phyloP scores from a whole-genome alignment of 805 yeast species.

The Kluyveromyces starmeri region DNA sequence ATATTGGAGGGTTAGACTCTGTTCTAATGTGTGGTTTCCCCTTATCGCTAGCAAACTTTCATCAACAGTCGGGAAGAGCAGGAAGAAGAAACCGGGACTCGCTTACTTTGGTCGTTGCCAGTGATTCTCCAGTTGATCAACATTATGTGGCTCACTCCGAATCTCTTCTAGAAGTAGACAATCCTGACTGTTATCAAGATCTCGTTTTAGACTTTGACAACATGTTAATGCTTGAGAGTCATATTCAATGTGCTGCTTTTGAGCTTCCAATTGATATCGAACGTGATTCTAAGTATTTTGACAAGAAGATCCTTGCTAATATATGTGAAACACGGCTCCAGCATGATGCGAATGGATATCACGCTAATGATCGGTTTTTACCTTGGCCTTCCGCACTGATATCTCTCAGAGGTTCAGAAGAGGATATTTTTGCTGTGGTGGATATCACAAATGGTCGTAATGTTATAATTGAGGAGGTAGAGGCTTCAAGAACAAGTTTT shows the following conservation, averaged over 20 bases:
- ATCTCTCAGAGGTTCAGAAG: conserved; percentile 75
- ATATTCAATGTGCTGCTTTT: conserved; percentile 90
- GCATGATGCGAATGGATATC: conserved; percentile 39
- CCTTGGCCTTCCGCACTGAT: conserved; percentile 80
- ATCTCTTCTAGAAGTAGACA: conserved; percentile 20
- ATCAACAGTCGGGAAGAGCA: conserved; percentile 96
- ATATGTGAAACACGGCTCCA: conserved; percentile 35
- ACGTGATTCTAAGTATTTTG: conserved; percentile 50
- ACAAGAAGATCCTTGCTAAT: conserved; percentile 22
- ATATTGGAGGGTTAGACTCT: conserved; percentile 86
- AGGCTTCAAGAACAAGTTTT: conserved; percentile 80
- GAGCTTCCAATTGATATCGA: conserved; percentile 59
- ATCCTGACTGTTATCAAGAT: conserved; percentile 53
- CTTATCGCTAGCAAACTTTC: conserved; percentile 70
- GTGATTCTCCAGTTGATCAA: conserved; percentile 79
- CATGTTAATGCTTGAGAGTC: conserved; percentile 60
- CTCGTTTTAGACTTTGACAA: conserved; percentile 54
- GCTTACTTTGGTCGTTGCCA: conserved; percentile 74
- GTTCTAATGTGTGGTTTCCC: conserved; percentile 94
- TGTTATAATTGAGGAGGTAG: conserved; percentile 78
- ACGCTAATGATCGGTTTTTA: conserved; percentile 47
- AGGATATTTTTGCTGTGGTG: conserved; percentile 77
- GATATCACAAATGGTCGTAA: conserved; percentile 75
- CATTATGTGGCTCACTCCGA: conserved; percentile 56
- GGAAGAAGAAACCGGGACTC: conserved; percentile 86